These are phyloP conservation scores for Scedosporium aurantiacum DNA, from an alignment of 2,329 filamentous ascomycete species.

Conservation along the genomic window DNA sequence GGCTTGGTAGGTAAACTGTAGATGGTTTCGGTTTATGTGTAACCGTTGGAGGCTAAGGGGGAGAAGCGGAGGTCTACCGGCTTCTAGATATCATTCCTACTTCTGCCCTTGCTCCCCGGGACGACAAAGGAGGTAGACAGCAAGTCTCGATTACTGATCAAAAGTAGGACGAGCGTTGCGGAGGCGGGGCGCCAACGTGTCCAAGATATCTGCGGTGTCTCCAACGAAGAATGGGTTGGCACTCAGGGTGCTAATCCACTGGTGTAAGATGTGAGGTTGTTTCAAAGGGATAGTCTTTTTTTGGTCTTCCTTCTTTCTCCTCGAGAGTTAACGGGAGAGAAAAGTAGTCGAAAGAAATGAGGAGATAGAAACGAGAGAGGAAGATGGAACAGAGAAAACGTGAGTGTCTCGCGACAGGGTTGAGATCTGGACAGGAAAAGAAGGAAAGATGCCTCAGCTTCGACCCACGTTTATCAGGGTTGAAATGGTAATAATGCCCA, in stretches of 20 bases:
- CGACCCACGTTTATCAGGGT: neutral
- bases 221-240: neutral
- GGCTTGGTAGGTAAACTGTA: too few species aligned
- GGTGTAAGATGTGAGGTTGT: neutral
- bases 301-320: neutral
- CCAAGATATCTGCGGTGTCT: neutral
- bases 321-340: too few species aligned
- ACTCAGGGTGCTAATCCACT: neutral
- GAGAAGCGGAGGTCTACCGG: too few species aligned
- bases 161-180: neutral
- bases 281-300: neutral
- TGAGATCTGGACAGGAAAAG: neutral
- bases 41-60: too few species aligned
- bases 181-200: neutral
- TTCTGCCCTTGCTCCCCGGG: too few species aligned
- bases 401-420: neutral
- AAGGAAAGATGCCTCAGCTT: too few species aligned
- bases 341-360: too few species aligned
- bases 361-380: neutral
- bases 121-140: neutral
- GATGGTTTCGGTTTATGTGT: too few species aligned
- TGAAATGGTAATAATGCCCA: neutral
- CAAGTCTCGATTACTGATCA: neutral
- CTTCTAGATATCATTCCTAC: too few species aligned
- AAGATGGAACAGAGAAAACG: neutral